Evolutionary conservation across 805 yeast species (phyloP), one percentile per base, ranked within the genome.

Genomic region (Saccharomycopsis schoenii): DNA sequence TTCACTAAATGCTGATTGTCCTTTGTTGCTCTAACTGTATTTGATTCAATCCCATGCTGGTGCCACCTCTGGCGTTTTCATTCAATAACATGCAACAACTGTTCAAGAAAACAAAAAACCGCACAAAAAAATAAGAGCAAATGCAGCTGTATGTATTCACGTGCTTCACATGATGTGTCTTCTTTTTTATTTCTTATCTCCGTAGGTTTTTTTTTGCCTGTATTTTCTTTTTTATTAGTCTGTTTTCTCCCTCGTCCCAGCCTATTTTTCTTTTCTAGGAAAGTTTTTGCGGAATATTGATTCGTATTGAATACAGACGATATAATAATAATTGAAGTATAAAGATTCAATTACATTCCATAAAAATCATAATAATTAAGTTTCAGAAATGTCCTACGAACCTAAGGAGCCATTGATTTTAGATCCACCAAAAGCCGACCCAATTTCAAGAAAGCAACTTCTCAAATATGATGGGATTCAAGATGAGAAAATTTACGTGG

Each of bases 401-500:
- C 88, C 88, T 11, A 83, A 83, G 66, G 75, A 72, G 43, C 78
- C 82, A 4, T 82, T 83, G 42, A 68, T 74, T 47, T 73, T 84
- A 58, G 80, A 74, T 37, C 79, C 83, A 2, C 88, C 88, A 15
- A 72, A 73, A 59, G 72, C 79, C 63, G 76, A 73, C 24, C 71
- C 72, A 0, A 76, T 80, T 65, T 72, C 83, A 0, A 68, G 69
- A 56, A 73, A 68, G 36, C 76, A 81, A 66, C 73, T 83, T 17
- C 67, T 77, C 0, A 61, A 73, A 60, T 81, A 73, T 63, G 81
- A 81, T 66, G 83, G 83, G 6, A 73, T 73, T 9, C 69, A 74
- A 57, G 63, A 69, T 21, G 74, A 77, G 11, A 73, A 79, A 62
- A 79, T 88, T 64, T 89, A 84, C 71, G 87, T 89, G 21, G 94